Conservation (phyloP, 2,329 filamentous ascomycete species). For the Tolypocladium pustulatum region DNA sequence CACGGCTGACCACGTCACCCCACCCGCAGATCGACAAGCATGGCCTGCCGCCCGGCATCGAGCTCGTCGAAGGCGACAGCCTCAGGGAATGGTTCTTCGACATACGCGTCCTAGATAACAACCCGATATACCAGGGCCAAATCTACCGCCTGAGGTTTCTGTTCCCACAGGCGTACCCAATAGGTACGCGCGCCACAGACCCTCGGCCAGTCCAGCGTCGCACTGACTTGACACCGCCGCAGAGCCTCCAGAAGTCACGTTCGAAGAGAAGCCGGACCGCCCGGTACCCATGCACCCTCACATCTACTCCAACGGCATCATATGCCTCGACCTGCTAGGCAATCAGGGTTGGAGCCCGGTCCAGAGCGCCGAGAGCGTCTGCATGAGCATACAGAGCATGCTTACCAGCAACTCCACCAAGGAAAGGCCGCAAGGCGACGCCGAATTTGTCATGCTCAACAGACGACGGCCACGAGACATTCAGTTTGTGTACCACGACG, state of each 20-base stretch:
- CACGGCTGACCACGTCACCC: slow-evolving; percentile 9
- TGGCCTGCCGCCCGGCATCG: slow-evolving; percentile 58
- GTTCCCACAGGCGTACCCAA: slow-evolving; percentile 79
- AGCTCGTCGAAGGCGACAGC: slow-evolving; percentile 72
- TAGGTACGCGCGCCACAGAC: slow-evolving; percentile 50
- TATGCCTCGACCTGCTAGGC: slow-evolving; percentile 88
- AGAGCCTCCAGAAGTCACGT: slow-evolving; percentile 95
- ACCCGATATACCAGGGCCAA: slow-evolving; percentile 76
- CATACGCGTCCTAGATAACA: slow-evolving; percentile 79
- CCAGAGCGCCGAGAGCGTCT: slow-evolving; percentile 92
- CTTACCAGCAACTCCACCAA: slow-evolving; percentile 88
- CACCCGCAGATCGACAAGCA: slow-evolving; percentile 38
- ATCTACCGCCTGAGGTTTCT: slow-evolving; percentile 78
- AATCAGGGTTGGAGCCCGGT: slow-evolving; percentile 89
- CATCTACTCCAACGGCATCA: slow-evolving; percentile 97
- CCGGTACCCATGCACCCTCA: slow-evolving; percentile 91
- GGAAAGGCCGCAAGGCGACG: slow-evolving; percentile 82
- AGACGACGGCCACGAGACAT: slow-evolving; percentile 76
- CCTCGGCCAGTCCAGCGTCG: not conserved
- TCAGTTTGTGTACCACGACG: slow-evolving; percentile 88
- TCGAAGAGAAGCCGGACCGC: slow-evolving; percentile 54
- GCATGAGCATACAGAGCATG: slow-evolving; percentile 98
- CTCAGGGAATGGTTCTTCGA: slow-evolving; percentile 75
- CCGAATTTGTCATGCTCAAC: slow-evolving; percentile 77
- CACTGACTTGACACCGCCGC: slow-evolving; percentile 1